Evolutionary conservation across 164 flowering plant species (phyloP), one percentile per base, ranked within the genome.

Genomic region (Magnolia kwangsiensis): DNA sequence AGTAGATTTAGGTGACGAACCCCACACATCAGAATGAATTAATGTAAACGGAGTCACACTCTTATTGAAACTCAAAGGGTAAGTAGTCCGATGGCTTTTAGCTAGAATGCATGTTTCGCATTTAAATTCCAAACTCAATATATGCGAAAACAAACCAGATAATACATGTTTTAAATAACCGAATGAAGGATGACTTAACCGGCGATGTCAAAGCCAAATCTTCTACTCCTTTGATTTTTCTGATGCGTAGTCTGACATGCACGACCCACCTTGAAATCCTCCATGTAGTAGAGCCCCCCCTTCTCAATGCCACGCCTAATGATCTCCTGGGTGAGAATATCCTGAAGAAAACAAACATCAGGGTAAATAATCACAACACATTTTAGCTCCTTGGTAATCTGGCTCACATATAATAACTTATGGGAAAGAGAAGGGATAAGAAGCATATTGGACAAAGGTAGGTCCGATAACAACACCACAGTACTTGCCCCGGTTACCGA

Each of bases 91-190:
- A 67, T 69, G 72, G 58, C 66, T 75, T 69, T 67, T 75, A 50
- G 76, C 70, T 64, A 74, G 23, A 50, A 74, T 74, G 71, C 70
- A 74, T 19, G 76, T 66, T 11, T 75, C 72, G 51, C 73, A 76
- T 45, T 69, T 58, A 59, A 76, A 55, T 16, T 76, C 68, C 21
- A 49, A 37, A n/a, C 9, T 16, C 16, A n/a, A n/a, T 7, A 29
- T 7, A 69, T 2, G 20, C n/a, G 27, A 69, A 70, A 69, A 76
- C 50, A 69, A 59, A 75, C 21, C 10, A 69, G 73, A 51, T 50
- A 74, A 59, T 8, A 74, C 50, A 72, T 72, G 74, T 13, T 61
- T 27, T 50, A 73, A 9, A 63, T 63, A 61, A 16, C 51, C 23
- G 63, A 73, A 61, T 10, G 8, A 58, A 5, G 51, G 68, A 37